These are phyloP conservation scores for Biancaea sappan DNA, from an alignment of 306 rosid genomes.

Conservation along the genomic window DNA sequence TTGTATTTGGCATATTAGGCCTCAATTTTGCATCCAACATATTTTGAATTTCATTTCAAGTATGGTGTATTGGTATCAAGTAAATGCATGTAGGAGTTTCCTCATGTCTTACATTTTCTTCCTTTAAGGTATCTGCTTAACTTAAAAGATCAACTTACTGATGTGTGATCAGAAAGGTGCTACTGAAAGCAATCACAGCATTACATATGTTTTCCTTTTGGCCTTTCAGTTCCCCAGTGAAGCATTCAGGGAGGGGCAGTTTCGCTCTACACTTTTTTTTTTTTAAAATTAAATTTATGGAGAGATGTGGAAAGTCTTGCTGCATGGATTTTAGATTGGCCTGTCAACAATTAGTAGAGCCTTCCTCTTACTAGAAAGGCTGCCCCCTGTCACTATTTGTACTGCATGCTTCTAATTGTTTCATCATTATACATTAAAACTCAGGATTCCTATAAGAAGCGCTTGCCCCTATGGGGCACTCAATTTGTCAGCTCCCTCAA, in stretches of 20 bases:
- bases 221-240: background rate
- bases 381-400: background rate
- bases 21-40: background rate
- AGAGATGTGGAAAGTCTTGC: no score
- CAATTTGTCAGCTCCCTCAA: background rate
- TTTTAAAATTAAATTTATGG: no score
- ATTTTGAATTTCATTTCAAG: conserved; percentile 11
- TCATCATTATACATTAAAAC: background rate
- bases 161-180: background rate
- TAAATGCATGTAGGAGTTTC: background rate
- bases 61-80: background rate
- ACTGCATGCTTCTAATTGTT: background rate
- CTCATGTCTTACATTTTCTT: background rate
- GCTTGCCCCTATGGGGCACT: background rate
- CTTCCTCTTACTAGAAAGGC: background rate
- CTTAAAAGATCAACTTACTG: conserved; percentile 4
- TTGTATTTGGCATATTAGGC: background rate
- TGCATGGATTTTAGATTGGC: background rate
- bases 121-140: background rate
- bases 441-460: background rate
- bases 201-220: background rate
- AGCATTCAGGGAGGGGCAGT: no score
- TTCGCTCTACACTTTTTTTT: no score
- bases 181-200: background rate
- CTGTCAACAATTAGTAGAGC: background rate